A percentile compares a stretch with the other conserved stretches of the same genome.
These are phyloP conservation scores for Neckera pumila DNA, from an alignment of 225 moss, liverwort and hornwort genomes.

Conservation along the genomic window DNA sequence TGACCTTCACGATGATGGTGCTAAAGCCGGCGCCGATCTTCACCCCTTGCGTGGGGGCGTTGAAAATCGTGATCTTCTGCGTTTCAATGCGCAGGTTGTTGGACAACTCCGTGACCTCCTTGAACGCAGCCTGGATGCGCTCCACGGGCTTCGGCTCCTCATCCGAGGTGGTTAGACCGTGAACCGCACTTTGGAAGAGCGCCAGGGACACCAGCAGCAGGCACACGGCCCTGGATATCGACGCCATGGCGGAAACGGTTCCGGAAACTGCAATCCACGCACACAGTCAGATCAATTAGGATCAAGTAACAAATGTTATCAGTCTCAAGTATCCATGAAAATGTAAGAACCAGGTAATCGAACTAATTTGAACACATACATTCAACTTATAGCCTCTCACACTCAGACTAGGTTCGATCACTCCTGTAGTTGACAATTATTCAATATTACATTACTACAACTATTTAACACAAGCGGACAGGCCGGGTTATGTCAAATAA, in stretches of 20 bases:
- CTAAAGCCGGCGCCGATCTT: neutral
- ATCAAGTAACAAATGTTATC: neutral
- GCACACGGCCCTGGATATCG: neutral
- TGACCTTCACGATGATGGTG: conserved; percentile 1
- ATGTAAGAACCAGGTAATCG: neutral
- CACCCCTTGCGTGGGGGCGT: neutral
- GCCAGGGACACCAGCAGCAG: conserved; percentile 5
- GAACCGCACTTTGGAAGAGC: neutral
- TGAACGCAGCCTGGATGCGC: neutral
- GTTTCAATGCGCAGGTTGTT: neutral
- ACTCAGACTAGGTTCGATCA: neutral
- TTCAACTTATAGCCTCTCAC: neutral
- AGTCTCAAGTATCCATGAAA: neutral
- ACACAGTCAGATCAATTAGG: neutral
- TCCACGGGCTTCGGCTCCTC: neutral
- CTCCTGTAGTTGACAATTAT: too few species aligned
- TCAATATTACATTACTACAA: neutral
- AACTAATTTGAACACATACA: neutral
- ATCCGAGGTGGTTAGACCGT: neutral
- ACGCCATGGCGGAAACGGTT: neutral
- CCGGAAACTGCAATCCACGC: neutral
- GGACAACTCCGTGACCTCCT: neutral
- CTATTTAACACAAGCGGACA: too few species aligned
- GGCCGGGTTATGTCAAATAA: too few species aligned
- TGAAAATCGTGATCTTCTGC: neutral